These are phyloP conservation scores for Penicillium macrosclerotiorum DNA, from an alignment of 495 filamentous ascomycete species.

Conservation along the genomic window DNA sequence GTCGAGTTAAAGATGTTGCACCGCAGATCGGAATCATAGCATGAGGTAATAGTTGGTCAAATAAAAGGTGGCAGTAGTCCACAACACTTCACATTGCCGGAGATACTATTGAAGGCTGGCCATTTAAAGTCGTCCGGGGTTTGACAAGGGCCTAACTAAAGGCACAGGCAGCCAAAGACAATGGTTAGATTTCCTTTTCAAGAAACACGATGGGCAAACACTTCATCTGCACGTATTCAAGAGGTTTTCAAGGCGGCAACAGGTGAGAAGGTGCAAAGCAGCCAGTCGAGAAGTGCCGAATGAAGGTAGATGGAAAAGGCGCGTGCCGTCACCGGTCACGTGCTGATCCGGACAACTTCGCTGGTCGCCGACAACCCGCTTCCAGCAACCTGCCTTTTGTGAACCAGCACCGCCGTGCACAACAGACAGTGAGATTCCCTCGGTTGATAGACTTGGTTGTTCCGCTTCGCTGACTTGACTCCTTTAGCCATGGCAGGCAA, in stretches of 20 bases:
- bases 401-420: constrained; percentile 10
- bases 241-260: too few species aligned
- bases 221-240: too few species aligned
- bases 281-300: not conserved
- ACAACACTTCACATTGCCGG: not conserved
- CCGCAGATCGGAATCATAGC: not conserved
- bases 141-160: too few species aligned
- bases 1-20: not conserved
- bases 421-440: constrained; percentile 18
- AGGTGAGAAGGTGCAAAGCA: too few species aligned
- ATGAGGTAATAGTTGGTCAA: not conserved
- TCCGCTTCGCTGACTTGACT: constrained; percentile 9
- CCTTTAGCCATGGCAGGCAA: constrained; percentile 53
- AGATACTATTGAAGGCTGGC: constrained; percentile 2
- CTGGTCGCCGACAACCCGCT: constrained; percentile 10
- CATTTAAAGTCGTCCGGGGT: constrained; percentile 5
- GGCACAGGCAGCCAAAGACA: not conserved
- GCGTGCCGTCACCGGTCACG: constrained; percentile 22
- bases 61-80: not conserved
- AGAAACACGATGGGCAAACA: too few species aligned
- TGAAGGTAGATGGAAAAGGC: constrained; percentile 7
- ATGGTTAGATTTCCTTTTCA: too few species aligned
- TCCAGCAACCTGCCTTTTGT: constrained; percentile 13
- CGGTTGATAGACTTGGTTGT: too few species aligned
- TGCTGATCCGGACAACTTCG: constrained; percentile 1